Conservation (phyloP, 495 filamentous ascomycete species). For the Cercophora samala region DNA sequence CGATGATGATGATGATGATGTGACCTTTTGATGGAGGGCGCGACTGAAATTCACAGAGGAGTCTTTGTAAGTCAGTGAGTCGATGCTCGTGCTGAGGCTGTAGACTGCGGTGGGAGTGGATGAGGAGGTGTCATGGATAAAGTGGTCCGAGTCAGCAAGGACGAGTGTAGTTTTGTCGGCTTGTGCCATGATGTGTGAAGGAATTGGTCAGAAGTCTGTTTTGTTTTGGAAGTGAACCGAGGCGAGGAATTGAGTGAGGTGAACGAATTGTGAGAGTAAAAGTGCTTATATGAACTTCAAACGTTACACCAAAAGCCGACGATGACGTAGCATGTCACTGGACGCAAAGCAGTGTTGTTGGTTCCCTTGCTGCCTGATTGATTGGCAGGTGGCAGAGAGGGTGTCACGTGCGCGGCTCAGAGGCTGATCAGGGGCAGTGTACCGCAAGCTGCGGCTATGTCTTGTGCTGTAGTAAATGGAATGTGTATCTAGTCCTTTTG, state of each 20-base stretch:
- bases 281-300: not conserved
- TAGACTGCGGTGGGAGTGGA: not conserved
- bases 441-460: not conserved
- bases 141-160: not conserved
- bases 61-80: conserved; percentile 1
- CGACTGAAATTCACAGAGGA: not conserved
- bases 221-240: not conserved
- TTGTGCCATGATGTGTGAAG: not conserved
- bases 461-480: not conserved
- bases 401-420: not conserved
- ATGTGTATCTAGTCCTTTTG: too few species aligned
- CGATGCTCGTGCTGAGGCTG: not conserved
- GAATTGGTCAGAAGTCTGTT: not conserved
- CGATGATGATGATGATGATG: not conserved
- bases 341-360: not conserved
- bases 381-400: not conserved
- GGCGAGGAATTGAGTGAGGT: not conserved
- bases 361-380: too few species aligned
- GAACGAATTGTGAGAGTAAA: not conserved
- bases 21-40: not conserved
- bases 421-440: not conserved
- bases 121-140: not conserved
- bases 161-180: not conserved
- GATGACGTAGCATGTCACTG: not conserved
- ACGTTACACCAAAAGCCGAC: not conserved